phyloP scores from a whole-genome alignment of 2,329 filamentous ascomycete genomes.

The Fusarium illudens region DNA sequence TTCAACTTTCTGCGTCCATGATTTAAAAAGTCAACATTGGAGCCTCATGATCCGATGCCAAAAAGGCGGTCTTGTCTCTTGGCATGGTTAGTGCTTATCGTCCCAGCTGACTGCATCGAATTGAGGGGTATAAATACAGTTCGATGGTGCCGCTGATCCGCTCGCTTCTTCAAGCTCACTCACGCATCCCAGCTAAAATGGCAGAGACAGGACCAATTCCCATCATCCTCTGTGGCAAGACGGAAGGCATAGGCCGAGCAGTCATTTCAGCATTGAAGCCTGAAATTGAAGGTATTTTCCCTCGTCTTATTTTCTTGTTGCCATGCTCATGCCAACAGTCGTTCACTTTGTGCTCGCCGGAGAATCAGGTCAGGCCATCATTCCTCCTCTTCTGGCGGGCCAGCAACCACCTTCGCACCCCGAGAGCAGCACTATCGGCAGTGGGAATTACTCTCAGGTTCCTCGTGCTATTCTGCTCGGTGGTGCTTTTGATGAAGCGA shows the following conservation, averaged over 20 bases:
- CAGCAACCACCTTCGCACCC: neutral
- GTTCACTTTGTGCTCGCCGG: conserved; percentile 24
- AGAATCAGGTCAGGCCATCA: conserved; percentile 15
- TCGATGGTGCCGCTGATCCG: neutral
- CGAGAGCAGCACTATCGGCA: conserved; percentile 9
- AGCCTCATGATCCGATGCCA: neutral
- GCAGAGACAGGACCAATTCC: neutral
- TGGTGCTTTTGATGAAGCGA: conserved; percentile 14
- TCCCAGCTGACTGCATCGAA: neutral
- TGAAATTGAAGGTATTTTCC: conserved; percentile 17
- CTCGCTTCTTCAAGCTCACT: neutral
- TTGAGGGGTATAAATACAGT: neutral
- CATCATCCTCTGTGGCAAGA: conserved; percentile 28
- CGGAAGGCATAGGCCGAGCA: conserved; percentile 11
- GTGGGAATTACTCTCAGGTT: neutral
- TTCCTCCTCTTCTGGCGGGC: conserved; percentile 3
- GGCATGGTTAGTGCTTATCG: neutral
- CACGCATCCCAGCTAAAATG: neutral
- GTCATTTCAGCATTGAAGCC: conserved; percentile 22
- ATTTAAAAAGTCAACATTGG: neutral
- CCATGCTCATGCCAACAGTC: neutral
- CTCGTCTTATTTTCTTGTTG: accelerated
- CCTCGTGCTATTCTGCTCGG: conserved; percentile 14
- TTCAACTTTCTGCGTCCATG: neutral
- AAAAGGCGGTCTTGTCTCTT: neutral